Evolutionary conservation across 2,329 filamentous ascomycete species (phyloP).

Genomic region (Colletotrichum coccodes): DNA sequence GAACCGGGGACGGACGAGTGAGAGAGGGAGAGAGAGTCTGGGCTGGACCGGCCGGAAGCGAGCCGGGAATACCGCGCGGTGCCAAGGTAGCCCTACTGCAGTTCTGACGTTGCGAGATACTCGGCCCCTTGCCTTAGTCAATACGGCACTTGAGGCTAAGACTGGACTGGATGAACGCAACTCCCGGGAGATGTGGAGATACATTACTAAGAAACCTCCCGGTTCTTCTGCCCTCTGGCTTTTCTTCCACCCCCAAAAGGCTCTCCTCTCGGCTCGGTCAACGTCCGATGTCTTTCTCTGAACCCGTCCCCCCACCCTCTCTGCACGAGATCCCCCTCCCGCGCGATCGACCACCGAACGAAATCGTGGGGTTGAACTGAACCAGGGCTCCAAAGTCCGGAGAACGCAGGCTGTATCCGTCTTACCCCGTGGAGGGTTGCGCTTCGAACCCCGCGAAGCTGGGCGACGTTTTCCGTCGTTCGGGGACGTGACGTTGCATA

Average conservation of each 20-base stretch:
- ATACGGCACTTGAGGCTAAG: background rate
- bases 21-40: background rate
- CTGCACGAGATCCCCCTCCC: conserved; percentile 23
- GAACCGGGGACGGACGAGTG: background rate
- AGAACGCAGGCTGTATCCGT: conserved; percentile 2
- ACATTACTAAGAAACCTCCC: conserved; percentile 20
- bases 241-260: background rate
- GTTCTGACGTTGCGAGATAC: background rate
- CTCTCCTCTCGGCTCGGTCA: conserved; percentile 16
- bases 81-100: background rate
- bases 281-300: conserved; percentile 25
- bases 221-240: background rate
- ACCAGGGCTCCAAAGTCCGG: conserved; percentile 20
- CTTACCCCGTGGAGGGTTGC: conserved; percentile 19
- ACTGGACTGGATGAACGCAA: conserved; percentile 28
- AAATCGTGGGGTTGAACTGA: conserved; percentile 27
- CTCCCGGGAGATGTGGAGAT: conserved; percentile 20
- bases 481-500: background rate
- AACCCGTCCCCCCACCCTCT: background rate
- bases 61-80: background rate
- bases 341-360: conserved; percentile 23
- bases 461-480: background rate
- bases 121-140: conserved; percentile 4
- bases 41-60: background rate
- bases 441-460: background rate